These are phyloP conservation scores for Entoloma clypeatum DNA, from an alignment of 1,284 basidiomycete species.

Conservation along the genomic window DNA sequence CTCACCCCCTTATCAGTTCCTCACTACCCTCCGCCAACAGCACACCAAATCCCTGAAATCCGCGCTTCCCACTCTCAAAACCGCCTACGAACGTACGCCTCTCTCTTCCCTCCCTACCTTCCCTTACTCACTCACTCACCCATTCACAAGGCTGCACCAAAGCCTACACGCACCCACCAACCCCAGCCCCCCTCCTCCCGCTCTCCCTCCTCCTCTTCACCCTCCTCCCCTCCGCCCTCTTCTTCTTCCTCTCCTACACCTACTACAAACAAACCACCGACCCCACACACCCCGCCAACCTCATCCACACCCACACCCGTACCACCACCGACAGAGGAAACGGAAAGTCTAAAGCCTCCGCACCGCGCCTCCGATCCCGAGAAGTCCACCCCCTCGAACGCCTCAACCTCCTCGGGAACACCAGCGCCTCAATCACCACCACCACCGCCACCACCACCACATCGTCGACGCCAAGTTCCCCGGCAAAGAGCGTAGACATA, in stretches of 20 bases:
- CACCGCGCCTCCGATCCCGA: slow-evolving; percentile 36
- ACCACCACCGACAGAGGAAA: slow-evolving; percentile 15
- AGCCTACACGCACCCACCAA: no score
- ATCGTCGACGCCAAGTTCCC: no score
- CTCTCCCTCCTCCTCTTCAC: slow-evolving; percentile 48
- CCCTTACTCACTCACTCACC: background rate
- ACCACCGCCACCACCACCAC: no score
- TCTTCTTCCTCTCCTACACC: slow-evolving; percentile 56
- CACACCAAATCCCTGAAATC: slow-evolving; percentile 42
- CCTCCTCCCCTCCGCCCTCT: slow-evolving; percentile 51
- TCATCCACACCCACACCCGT: slow-evolving; percentile 20
- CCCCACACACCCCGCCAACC: slow-evolving; percentile 42
- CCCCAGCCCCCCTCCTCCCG: slow-evolving; percentile 56
- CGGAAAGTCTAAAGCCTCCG: slow-evolving; percentile 23
- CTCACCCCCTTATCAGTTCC: no score
- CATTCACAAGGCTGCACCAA: slow-evolving; percentile 46
- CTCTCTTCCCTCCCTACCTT: slow-evolving; percentile 5
- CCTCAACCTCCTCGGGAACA: no score
- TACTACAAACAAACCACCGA: slow-evolving; percentile 73
- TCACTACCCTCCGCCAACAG: slow-evolving; percentile 17
- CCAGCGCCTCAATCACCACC: no score
- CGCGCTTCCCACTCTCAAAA: slow-evolving; percentile 32
- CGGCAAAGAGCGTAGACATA: no score
- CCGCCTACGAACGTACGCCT: slow-evolving; percentile 49
- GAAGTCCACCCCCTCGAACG: no score